Base-by-base conservation (phyloP, 805 yeast genomes). In the Torulaspora indica region DNA sequence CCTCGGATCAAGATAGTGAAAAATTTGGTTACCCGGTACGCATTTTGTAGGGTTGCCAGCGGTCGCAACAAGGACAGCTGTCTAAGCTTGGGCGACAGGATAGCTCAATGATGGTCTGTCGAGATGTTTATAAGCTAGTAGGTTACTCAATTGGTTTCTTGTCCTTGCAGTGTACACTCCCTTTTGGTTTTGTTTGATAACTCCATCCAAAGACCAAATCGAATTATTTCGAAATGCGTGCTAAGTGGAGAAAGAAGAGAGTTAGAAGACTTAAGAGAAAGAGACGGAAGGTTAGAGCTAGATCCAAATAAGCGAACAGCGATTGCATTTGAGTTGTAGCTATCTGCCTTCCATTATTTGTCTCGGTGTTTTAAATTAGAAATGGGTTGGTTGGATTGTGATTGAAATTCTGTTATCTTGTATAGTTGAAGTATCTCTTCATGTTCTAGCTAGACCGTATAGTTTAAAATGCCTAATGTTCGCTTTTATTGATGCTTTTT, bases 211-310 rank as follows among this genome's bases (percentile, higher is more conserved):
- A 52, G 38, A 48, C 49, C 56, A 47, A 43, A 47, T 54, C 54
- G 51, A 53, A 51, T 53, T 53, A 44, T 48, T 51, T 53, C 68
- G 67, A 69, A 68, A 85, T 85, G 95, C 85, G 95, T 83, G 82
- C 85, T 78, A 90, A 90, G 85, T 90, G 97, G 98, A 91, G 96
- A 86, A 91, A 91, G 86, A 91, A 91, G 95, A 91, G 98, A 90
- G 95, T 85, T 77, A 90, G 98, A 87, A 88, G 98, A 87, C 86
- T 91, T 74, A 91, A 91, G 87, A 88, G 97, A 82, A 91, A 91
- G 95, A 87, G 98, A 85, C 96, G 98, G 97, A 91, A 91, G 96
- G 96, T 91, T 71, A 88, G 98, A 87, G 98, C 98, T 78, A 89
- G 98, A 87, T 87, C 96, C 81, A 86, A 86, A 83, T 86, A 85